These are phyloP conservation scores for Aspergillus taichungensis DNA, from an alignment of 495 filamentous ascomycete species.

Conservation along the genomic window DNA sequence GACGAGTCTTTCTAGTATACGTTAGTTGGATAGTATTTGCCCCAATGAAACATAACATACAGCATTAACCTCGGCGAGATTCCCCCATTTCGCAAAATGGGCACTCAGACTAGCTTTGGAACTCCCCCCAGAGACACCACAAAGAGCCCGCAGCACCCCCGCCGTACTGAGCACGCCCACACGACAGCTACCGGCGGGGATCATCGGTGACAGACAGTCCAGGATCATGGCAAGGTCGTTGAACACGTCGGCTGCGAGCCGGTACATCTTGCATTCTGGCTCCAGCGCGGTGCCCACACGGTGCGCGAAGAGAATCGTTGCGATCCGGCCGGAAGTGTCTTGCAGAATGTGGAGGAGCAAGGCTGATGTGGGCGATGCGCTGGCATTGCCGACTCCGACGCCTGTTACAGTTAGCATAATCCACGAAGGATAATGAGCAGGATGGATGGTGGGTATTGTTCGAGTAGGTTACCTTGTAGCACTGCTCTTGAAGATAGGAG, in stretches of 20 bases:
- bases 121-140: constrained; percentile 81
- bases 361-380: constrained; percentile 77
- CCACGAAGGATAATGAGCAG: neutral
- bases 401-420: constrained; percentile 32
- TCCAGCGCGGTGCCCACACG: constrained; percentile 78
- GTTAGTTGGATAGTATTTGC: constrained; percentile 5
- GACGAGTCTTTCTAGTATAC: constrained; percentile 71
- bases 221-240: constrained; percentile 87
- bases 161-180: constrained; percentile 64
- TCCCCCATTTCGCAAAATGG: constrained; percentile 85
- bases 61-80: constrained; percentile 88
- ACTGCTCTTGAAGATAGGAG: constrained; percentile 83
- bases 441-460: neutral
- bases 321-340: constrained; percentile 74
- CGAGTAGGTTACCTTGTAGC: constrained; percentile 54
- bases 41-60: constrained; percentile 34
- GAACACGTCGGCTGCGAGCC: constrained; percentile 83
- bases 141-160: constrained; percentile 71
- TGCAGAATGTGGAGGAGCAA: constrained; percentile 80
- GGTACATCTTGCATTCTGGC: constrained; percentile 90
- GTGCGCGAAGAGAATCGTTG: constrained; percentile 88
- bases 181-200: constrained; percentile 55
- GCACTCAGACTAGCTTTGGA: constrained; percentile 86
- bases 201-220: constrained; percentile 74
- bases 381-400: constrained; percentile 82